A percentile compares a stretch with the other conserved stretches of the same genome.
These are phyloP conservation scores for Backusella westeae DNA, from an alignment of 192 early-diverging fungal species.

Conservation along the genomic window DNA sequence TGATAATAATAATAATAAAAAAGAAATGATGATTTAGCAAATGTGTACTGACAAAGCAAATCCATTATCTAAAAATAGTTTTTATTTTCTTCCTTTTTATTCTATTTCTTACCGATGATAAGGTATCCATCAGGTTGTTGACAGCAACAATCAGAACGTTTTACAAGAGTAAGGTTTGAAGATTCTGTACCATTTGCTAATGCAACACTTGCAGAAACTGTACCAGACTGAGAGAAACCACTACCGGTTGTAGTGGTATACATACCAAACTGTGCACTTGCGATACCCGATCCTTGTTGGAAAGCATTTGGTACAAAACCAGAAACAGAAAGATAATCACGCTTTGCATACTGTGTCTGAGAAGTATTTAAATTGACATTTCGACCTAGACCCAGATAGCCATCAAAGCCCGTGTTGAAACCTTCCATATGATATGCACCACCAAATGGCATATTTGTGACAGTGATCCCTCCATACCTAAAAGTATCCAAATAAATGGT, in stretches of 20 bases:
- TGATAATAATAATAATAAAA: not conserved
- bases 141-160: not conserved
- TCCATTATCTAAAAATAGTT: not conserved
- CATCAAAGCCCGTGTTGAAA: conserved; percentile 32
- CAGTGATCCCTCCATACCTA: conserved; percentile 16
- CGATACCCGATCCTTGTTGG: conserved; percentile 20
- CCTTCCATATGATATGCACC: conserved; percentile 34
- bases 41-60: not conserved
- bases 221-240: conserved; percentile 3
- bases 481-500: conserved; percentile 29
- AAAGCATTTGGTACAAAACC: conserved; percentile 27
- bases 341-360: conserved; percentile 16
- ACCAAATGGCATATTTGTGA: conserved; percentile 34
- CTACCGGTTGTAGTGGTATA: conserved; percentile 12
- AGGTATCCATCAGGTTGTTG: conserved; percentile 32
- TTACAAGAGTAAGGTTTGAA: conserved; percentile 10
- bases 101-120: conserved; percentile 21
- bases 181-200: not conserved
- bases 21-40: not conserved
- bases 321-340: conserved; percentile 13
- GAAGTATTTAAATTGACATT: conserved; percentile 28
- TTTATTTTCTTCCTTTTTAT: not conserved
- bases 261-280: conserved; percentile 34
- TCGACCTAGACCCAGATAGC: conserved; percentile 36
- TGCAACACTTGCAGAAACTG: not conserved